Conservation (phyloP, 73 alveolate species). For the Paramecium tetraurelia region DNA sequence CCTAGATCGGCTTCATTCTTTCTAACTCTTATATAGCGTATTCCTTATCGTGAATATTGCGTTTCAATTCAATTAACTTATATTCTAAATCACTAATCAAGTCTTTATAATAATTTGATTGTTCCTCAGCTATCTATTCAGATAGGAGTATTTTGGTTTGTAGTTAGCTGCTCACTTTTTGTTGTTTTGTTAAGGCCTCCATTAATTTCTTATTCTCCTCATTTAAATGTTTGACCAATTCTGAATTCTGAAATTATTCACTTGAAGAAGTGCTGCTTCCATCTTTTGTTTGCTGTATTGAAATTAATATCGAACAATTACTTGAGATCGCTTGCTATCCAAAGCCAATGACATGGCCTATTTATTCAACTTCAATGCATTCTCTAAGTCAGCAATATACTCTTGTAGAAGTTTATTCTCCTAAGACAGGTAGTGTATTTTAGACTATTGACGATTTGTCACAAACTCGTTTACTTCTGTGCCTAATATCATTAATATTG, state of each 20-base stretch:
- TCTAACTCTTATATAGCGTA: slow-evolving; percentile 58
- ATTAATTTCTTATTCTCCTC: slow-evolving; percentile 20
- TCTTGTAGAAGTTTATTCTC: slow-evolving; percentile 53
- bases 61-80: slow-evolving; percentile 52
- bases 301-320: not conserved
- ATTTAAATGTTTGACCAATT: not conserved
- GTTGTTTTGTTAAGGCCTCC: not conserved
- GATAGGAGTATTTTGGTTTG: slow-evolving; percentile 2
- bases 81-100: slow-evolving; percentile 54
- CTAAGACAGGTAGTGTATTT: slow-evolving; percentile 44
- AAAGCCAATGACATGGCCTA: slow-evolving; percentile 43
- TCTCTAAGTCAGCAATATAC: slow-evolving; percentile 50
- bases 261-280: not conserved
- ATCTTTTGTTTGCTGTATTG: not conserved
- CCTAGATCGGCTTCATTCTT: slow-evolving; percentile 53
- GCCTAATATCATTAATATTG: slow-evolving; percentile 47
- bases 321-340: not conserved
- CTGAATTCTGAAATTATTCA: no score
- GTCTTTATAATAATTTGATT: slow-evolving; percentile 44
- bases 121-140: slow-evolving; percentile 54
- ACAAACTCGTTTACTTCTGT: slow-evolving; percentile 65
- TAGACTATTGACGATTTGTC: slow-evolving; percentile 56
- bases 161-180: not conserved
- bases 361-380: slow-evolving; percentile 54
- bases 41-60: slow-evolving; percentile 61